Evolutionary conservation across 139 green algal species (phyloP).

Genomic region (Gonium pectorale): DNA sequence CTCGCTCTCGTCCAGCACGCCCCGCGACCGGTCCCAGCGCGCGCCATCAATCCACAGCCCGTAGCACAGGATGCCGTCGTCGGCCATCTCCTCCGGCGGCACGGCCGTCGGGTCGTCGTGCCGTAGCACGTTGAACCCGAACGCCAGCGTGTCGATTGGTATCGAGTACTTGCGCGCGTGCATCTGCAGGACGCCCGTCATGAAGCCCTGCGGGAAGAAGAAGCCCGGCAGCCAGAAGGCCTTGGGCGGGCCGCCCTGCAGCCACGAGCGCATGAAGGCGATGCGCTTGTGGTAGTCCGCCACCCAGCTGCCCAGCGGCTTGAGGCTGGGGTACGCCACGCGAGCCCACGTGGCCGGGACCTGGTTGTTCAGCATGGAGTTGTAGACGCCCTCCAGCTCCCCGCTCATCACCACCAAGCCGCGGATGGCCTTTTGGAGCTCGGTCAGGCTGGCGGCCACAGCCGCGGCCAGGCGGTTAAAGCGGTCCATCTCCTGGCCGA

Average conservation of each 20-base stretch:
- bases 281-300: conserved; percentile 83
- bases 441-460: conserved; percentile 57
- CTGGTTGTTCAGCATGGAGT: conserved; percentile 80
- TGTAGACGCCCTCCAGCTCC: conserved; percentile 86
- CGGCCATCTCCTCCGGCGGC: conserved; percentile 38
- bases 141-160: conserved; percentile 87
- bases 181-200: conserved; percentile 89
- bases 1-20: conserved; percentile 70
- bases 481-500: conserved; percentile 80
- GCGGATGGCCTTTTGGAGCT: conserved; percentile 86
- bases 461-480: conserved; percentile 57
- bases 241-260: conserved; percentile 71
- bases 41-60: conserved; percentile 87
- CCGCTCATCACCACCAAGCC: conserved; percentile 88
- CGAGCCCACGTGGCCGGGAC: conserved; percentile 68
- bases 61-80: conserved; percentile 81
- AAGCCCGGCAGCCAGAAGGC: conserved; percentile 90
- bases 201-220: conserved; percentile 93
- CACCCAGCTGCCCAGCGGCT: conserved; percentile 85
- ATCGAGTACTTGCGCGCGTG: conserved; percentile 87
- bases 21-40: conserved; percentile 60
- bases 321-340: conserved; percentile 84
- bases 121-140: conserved; percentile 74
- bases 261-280: conserved; percentile 85
- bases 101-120: conserved; percentile 39